Conservation (phyloP, 495 filamentous ascomycete species). For the Penicillium paxilli region DNA sequence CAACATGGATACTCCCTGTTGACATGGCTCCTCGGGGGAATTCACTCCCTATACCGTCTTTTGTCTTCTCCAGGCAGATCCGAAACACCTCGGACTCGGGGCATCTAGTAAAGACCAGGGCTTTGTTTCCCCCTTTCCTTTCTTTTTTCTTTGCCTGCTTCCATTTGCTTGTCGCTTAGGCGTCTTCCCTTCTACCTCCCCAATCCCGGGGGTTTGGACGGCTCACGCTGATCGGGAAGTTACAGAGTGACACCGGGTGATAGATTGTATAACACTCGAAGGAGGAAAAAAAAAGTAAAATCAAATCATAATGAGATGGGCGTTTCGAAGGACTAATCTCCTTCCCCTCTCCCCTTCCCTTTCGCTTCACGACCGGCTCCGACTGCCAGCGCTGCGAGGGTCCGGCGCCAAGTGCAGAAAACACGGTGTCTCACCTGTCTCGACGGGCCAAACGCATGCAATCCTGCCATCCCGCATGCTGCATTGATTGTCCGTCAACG, state of each 20-base stretch:
- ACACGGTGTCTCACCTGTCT: constrained; percentile 27
- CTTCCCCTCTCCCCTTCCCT: constrained; percentile 5
- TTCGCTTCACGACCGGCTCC: constrained; percentile 22
- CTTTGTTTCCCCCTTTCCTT: neutral
- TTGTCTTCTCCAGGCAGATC: constrained; percentile 12
- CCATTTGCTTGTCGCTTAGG: neutral
- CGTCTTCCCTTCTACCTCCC: neutral
- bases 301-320: too few species aligned
- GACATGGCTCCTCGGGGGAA: constrained; percentile 3
- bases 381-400: constrained; percentile 25
- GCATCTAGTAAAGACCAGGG: constrained; percentile 3
- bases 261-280: constrained; percentile 25
- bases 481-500: constrained; percentile 28
- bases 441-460: constrained; percentile 31
- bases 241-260: constrained; percentile 28
- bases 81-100: constrained; percentile 25
- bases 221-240: constrained; percentile 22
- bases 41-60: constrained; percentile 4
- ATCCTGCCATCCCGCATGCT: constrained; percentile 32
- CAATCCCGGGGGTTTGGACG: constrained; percentile 10
- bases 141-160: neutral
- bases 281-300: neutral
- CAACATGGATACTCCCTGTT: constrained; percentile 23
- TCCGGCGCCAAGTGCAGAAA: constrained; percentile 25
- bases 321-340: neutral